Percentiles rank a stretch among this genome's conserved stretches.
Evolutionary conservation across 2,329 filamentous ascomycete species (phyloP).

Genomic region (Epichloe bromicola): DNA sequence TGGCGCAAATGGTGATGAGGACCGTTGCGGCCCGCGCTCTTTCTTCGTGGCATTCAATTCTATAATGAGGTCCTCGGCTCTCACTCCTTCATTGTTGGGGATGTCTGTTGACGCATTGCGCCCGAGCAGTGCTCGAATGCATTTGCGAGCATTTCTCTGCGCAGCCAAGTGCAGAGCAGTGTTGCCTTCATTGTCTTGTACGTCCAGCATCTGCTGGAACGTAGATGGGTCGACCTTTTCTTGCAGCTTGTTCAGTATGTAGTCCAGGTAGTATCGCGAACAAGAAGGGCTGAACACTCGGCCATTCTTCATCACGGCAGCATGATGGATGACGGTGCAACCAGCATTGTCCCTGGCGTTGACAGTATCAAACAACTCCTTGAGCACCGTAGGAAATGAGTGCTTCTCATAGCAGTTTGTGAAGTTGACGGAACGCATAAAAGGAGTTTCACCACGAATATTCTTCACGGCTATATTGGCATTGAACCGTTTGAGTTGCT

Average conservation of each 20-base stretch:
- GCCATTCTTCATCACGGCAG: constrained; percentile 74
- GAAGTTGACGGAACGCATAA: constrained; percentile 90
- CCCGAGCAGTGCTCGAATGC: constrained; percentile 64
- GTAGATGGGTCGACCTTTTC: constrained; percentile 64
- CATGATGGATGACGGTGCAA: constrained; percentile 87
- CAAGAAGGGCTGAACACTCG: constrained; percentile 74
- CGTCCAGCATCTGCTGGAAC: constrained; percentile 67
- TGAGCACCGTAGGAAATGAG: constrained; percentile 74
- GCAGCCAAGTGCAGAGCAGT: constrained; percentile 68
- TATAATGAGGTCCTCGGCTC: constrained; percentile 74
- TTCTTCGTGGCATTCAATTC: constrained; percentile 57
- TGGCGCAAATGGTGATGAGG: constrained; percentile 58
- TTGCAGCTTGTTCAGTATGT: constrained; percentile 73
- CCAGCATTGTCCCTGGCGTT: constrained; percentile 67
- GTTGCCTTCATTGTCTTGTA: constrained; percentile 76
- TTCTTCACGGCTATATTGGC: constrained; percentile 63
- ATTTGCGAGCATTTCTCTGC: constrained; percentile 77
- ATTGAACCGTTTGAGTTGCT: constrained; percentile 69
- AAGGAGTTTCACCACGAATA: constrained; percentile 67
- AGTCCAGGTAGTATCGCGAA: constrained; percentile 86
- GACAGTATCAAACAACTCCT: constrained; percentile 71
- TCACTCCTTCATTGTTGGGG: constrained; percentile 66
- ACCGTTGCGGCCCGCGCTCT: constrained; percentile 55
- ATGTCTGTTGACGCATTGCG: constrained; percentile 77
- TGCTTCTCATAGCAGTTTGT: constrained; percentile 95